Conservation (phyloP, 2,329 filamentous ascomycete genomes). For the Botryotinia globosa region DNA sequence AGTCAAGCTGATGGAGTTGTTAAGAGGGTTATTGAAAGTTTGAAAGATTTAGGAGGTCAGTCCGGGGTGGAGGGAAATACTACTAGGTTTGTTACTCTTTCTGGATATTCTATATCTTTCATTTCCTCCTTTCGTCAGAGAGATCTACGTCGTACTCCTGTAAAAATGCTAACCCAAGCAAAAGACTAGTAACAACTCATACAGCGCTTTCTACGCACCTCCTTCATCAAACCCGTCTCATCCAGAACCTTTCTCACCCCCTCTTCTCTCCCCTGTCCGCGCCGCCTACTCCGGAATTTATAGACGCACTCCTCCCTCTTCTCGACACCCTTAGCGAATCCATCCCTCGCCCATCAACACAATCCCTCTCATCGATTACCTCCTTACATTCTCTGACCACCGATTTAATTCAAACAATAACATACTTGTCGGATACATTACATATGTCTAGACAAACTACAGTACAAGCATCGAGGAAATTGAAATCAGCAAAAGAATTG, state of each 20-base stretch:
- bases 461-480: conserved; percentile 71
- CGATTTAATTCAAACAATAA: conserved; percentile 75
- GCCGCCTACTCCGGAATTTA: conserved; percentile 59
- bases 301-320: conserved; percentile 67
- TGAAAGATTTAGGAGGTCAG: conserved; percentile 71
- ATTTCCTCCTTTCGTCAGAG: neutral
- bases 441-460: conserved; percentile 93
- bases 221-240: conserved; percentile 68
- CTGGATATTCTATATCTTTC: neutral
- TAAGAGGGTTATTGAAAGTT: conserved; percentile 63
- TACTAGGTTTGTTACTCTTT: conserved; percentile 53
- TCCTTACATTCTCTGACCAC: conserved; percentile 67
- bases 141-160: neutral
- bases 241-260: conserved; percentile 70
- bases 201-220: conserved; percentile 72
- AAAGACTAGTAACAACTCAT: conserved; percentile 71
- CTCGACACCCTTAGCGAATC: conserved; percentile 62
- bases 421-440: conserved; percentile 82
- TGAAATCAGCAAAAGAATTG: conserved; percentile 80
- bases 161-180: conserved; percentile 18
- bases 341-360: conserved; percentile 63
- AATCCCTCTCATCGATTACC: conserved; percentile 63
- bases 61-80: conserved; percentile 69
- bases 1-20: conserved; percentile 65
- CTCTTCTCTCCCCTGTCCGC: conserved; percentile 67